Percentiles rank a stretch among this genome's conserved stretches.
phyloP scores from a whole-genome alignment of 495 filamentous ascomycete species.

The Thozetella sp. region DNA sequence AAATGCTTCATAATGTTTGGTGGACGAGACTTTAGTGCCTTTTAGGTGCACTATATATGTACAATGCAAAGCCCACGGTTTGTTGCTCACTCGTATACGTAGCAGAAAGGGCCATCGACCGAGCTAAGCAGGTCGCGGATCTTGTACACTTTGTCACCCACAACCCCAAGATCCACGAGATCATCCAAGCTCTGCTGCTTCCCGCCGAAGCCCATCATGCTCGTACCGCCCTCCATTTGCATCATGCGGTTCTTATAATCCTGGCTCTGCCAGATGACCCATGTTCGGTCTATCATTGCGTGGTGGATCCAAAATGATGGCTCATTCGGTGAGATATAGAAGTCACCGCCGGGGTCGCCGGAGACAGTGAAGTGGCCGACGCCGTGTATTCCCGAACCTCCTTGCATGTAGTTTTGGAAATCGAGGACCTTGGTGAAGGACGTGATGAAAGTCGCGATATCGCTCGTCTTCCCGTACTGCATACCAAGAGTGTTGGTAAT shows the following conservation, averaged over 20 bases:
- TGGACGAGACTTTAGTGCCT: too few relatives aligned
- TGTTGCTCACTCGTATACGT: constrained; percentile 41
- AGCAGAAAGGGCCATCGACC: constrained; percentile 51
- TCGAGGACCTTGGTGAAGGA: constrained; percentile 40
- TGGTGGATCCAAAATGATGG: constrained; percentile 72
- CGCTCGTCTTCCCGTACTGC: constrained; percentile 47
- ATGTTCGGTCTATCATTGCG: constrained; percentile 66
- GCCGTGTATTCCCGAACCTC: constrained; percentile 37
- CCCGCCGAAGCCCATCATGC: constrained; percentile 35
- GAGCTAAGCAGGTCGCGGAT: constrained; percentile 46
- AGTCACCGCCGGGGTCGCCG: constrained; percentile 40
- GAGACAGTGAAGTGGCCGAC: constrained; percentile 43
- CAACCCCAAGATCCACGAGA: constrained; percentile 39
- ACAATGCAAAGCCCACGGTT: too few relatives aligned
- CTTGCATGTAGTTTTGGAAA: constrained; percentile 46
- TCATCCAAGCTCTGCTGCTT: constrained; percentile 39
- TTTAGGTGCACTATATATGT: too few relatives aligned
- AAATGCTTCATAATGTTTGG: too few relatives aligned
- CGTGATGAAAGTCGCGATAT: constrained; percentile 49
- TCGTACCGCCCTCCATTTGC: constrained; percentile 37
- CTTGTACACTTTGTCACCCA: constrained; percentile 33
- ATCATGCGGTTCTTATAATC: constrained; percentile 29
- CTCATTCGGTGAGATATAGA: constrained; percentile 65
- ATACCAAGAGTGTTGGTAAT: constrained; percentile 50
- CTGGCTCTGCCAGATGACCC: constrained; percentile 67